A percentile compares a stretch with the other conserved stretches of the same genome.
phyloP scores from a whole-genome alignment of 1,139 yeast genomes.

The Suhomyces chickasaworum region DNA sequence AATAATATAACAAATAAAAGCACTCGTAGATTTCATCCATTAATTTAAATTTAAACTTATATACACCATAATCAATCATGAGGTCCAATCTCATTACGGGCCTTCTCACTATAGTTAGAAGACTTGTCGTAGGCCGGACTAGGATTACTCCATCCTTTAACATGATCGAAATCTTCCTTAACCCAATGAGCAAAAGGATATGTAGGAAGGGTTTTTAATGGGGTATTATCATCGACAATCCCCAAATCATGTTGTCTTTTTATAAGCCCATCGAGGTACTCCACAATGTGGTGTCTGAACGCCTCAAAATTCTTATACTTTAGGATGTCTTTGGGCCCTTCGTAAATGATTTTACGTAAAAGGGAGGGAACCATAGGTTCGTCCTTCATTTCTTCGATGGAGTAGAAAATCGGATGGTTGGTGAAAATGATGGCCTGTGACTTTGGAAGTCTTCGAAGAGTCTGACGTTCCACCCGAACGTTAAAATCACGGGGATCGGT shows the following conservation, averaged over 20 bases:
- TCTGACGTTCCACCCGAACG: constrained; percentile 61
- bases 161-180: constrained; percentile 40
- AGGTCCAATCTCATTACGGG: constrained; percentile 8
- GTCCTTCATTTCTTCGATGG: constrained; percentile 75
- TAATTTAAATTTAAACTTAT: no score
- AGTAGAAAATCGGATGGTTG: constrained; percentile 70
- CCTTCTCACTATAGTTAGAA: constrained; percentile 25
- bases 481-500: constrained; percentile 50
- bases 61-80: not conserved
- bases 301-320: constrained; percentile 62
- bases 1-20: no score
- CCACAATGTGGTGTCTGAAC: constrained; percentile 59
- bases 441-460: constrained; percentile 51
- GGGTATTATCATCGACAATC: constrained; percentile 56
- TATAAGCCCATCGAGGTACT: constrained; percentile 58
- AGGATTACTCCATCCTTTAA: constrained; percentile 51
- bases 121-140: constrained; percentile 27
- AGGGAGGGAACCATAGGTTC: constrained; percentile 74
- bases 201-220: constrained; percentile 58
- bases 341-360: constrained; percentile 59
- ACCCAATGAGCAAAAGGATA: constrained; percentile 64
- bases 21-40: no score
- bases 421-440: constrained; percentile 54
- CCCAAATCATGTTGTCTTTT: constrained; percentile 60
- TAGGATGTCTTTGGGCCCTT: constrained; percentile 66